A percentile compares a stretch with the other conserved stretches of the same genome.
These are phyloP conservation scores for Dichomitus squalens DNA, from an alignment of 1,284 basidiomycete species.

Conservation along the genomic window DNA sequence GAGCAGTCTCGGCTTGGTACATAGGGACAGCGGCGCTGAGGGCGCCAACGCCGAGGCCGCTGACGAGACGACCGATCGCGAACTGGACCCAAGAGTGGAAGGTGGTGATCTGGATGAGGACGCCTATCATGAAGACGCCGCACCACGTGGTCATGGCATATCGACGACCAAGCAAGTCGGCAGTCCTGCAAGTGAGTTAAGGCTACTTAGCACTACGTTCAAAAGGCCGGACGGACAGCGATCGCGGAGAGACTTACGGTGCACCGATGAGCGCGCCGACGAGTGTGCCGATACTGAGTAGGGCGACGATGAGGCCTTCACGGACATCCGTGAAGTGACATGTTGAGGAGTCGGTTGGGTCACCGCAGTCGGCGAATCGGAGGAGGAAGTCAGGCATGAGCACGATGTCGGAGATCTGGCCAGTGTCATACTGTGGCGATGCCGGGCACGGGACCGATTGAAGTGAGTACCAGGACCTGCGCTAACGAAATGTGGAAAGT, in stretches of 20 bases:
- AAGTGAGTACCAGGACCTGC: background rate
- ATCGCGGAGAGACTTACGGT: conserved; percentile 41
- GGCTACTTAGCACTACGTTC: no score
- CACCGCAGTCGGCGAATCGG: conserved; percentile 59
- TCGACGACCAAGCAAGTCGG: conserved; percentile 70
- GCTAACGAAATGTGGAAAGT: background rate
- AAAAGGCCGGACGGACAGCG: background rate
- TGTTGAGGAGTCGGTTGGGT: conserved; percentile 39
- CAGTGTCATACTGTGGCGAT: conserved; percentile 59
- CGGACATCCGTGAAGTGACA: conserved; percentile 57
- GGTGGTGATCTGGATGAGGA: conserved; percentile 62
- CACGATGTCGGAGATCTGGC: conserved; percentile 78
- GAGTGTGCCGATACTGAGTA: conserved; percentile 69
- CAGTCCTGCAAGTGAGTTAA: conserved; percentile 46
- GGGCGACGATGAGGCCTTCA: conserved; percentile 67
- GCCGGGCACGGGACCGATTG: background rate
- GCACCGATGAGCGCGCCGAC: conserved; percentile 66
- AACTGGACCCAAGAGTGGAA: conserved; percentile 60
- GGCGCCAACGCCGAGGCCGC: conserved; percentile 72
- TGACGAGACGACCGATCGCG: conserved; percentile 70
- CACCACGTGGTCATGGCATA: conserved; percentile 75
- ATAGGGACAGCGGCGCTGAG: conserved; percentile 79
- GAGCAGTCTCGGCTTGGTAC: conserved; percentile 79
- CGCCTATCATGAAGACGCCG: conserved; percentile 68
- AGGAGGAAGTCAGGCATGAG: conserved; percentile 74